Conservation (phyloP, 1,284 basidiomycete genomes). For the Blastosporella zonata region DNA sequence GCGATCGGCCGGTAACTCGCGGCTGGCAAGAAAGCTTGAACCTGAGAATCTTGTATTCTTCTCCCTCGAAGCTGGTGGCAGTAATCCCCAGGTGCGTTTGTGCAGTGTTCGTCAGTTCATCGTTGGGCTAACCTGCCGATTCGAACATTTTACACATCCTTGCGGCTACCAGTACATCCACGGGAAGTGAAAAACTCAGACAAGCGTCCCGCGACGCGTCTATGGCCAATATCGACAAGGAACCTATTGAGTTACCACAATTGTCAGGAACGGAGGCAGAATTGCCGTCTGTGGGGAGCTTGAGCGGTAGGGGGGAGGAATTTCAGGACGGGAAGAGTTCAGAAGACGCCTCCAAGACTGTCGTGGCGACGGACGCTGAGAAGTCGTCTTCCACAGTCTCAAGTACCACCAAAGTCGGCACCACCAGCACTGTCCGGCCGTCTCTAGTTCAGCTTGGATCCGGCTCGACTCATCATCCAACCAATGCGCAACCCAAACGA, state of each 20-base stretch:
- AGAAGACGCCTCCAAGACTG: slow-evolving; percentile 9
- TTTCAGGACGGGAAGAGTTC: slow-evolving; percentile 15
- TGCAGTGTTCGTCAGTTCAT: neutral
- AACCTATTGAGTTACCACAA: slow-evolving; percentile 41
- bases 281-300: slow-evolving; percentile 27
- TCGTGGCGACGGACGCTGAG: slow-evolving; percentile 11
- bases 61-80: slow-evolving; percentile 34
- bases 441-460: slow-evolving; percentile 41
- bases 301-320: slow-evolving; percentile 22
- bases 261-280: slow-evolving; percentile 42
- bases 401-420: slow-evolving; percentile 14
- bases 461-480: slow-evolving; percentile 27
- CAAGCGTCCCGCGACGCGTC: slow-evolving; percentile 71
- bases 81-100: slow-evolving; percentile 28
- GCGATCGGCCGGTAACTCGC: slow-evolving; percentile 16
- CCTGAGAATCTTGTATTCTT: slow-evolving; percentile 25
- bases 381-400: slow-evolving; percentile 14
- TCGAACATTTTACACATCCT: slow-evolving; percentile 1
- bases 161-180: slow-evolving; percentile 13
- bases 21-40: slow-evolving; percentile 18
- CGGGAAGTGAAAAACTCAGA: slow-evolving; percentile 31
- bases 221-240: slow-evolving; percentile 66
- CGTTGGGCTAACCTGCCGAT: neutral
- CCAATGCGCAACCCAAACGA: slow-evolving; percentile 65
- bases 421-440: slow-evolving; percentile 30